Base-by-base conservation (phyloP, 352 stramenopile species). In the Pythium brachiatum region DNA sequence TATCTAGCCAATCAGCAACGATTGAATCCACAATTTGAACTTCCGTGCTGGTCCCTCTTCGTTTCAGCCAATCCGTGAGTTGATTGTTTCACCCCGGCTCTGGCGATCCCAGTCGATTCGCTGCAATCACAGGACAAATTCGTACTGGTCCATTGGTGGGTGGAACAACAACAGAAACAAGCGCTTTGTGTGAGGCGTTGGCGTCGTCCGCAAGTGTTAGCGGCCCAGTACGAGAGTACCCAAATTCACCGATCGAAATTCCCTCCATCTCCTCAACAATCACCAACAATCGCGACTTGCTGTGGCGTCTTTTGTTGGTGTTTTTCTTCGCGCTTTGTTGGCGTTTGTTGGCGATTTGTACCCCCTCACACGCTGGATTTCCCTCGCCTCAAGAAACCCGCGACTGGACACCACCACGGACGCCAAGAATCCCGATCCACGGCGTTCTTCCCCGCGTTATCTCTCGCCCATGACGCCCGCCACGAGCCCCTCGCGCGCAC, bases 211-310 rank as follows among this genome's bases (percentile, higher is more conserved):
- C 27, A 43, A 29, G 8, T 44, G 53, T 60, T 72, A 34, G 69
- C 62, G 72, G 72, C 64, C 65, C 72, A 79, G 69, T 51, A 79
- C 68, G 52, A 60, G 38, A 46, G 64, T 64, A 69, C 57, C 62
- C 62, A 68, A 53, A 27, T 51, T 41, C 27, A 23, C 47, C 0
- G 23, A 7, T 21, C 31, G 44, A 44, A n/a, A 8, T 48, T 48
- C 41, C 41, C 41, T 31, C 54, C n/a, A 31, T 29, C 38, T 27
- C 21, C 21, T 39, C 41, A 27, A 47, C 31, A 29, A 27, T 31
- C 27, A 63, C 31, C 29, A 36, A 34, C 63, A 31, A n/a, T 43
- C 43, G 27, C 41, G 44, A 20, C 44, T 32, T 20, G 18, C 20
- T 52, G n/a, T 31, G 44, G 44, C 25, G 44, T 53, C 11, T 53